Evolutionary conservation across 2,329 filamentous ascomycete genomes (phyloP), one percentile per base, ranked within the genome.

Genomic region (Amylocarpus encephaloides): DNA sequence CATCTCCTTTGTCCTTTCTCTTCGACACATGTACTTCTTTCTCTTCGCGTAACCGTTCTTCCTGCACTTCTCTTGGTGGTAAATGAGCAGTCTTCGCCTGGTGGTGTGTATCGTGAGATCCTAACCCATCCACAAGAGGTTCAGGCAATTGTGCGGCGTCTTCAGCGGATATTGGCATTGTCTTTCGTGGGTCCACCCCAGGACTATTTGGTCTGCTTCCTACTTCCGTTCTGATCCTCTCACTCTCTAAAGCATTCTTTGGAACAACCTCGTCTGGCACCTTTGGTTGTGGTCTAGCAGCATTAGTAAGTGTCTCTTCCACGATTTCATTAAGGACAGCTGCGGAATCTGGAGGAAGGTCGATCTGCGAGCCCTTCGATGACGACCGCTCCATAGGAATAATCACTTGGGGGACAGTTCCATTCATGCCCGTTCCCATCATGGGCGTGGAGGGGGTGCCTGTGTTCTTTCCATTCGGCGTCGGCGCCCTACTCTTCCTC

Each of bases 21-120:
- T 61, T 59, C 40, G 54, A 56, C 47, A 61, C 59, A 57, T 65
- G 55, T 62, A 62, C 42, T 67, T 69, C 62, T 61, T 72, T 46
- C 60, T 65, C 53, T 67, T 68, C 52, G 19, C 67, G 67, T 44
- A 73, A 55, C 39, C 67, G 67, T 56, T 70, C 65, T 62, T 77
- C 73, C 58, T 77, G 75, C 3, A 70, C 68, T 54, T 77, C 72
- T 57, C 73, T 67, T 3, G 75, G 66, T 13, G 75, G 74, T 34
- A 77, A 60, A 59, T 77, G 75, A 26, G 74, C 67, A 51, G 57
- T 62, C 10, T 48, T 51, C 49, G 62, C 60, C 48, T 62, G 60
- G 47, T 64, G 59, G 43, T 55, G 51, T 16, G 39, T 49, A 46
- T 64, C 58, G 11, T 61, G 58, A 13, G 57, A 52, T 30, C 48